These are phyloP conservation scores for Tulasnella calospora DNA, from an alignment of 768 basidiomycete genomes.

Conservation along the genomic window DNA sequence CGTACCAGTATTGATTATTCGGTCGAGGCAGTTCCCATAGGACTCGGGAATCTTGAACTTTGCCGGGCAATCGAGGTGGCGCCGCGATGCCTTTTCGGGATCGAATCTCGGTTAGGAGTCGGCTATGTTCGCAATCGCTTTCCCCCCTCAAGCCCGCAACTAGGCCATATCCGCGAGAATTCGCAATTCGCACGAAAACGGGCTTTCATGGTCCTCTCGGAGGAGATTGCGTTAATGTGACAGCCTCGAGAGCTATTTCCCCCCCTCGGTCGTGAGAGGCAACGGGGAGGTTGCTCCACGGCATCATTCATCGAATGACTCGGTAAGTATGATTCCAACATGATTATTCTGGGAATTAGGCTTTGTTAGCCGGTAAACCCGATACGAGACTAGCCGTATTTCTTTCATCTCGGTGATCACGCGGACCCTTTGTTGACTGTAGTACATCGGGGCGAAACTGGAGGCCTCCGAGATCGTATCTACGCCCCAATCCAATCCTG, in stretches of 20 bases:
- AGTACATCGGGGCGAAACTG: neutral
- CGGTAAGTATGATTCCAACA: neutral
- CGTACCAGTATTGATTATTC: neutral
- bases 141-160: neutral
- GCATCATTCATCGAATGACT: neutral
- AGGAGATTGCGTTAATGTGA: neutral
- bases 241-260: neutral
- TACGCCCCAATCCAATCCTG: no score
- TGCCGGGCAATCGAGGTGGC: conserved; percentile 4
- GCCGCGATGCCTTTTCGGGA: neutral
- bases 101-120: conserved; percentile 4
- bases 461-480: neutral
- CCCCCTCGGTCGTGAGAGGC: conserved; percentile 5
- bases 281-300: neutral
- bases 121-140: neutral
- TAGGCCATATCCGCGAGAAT: neutral
- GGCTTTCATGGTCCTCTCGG: neutral
- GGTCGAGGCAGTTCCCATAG: neutral
- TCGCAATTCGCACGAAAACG: neutral
- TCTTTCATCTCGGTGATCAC: neutral
- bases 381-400: neutral
- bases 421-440: neutral
- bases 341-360: neutral
- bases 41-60: neutral
- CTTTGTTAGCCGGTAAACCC: neutral